phyloP scores from a whole-genome alignment of 129 eudicot species.

The Tanacetum coccineum region DNA sequence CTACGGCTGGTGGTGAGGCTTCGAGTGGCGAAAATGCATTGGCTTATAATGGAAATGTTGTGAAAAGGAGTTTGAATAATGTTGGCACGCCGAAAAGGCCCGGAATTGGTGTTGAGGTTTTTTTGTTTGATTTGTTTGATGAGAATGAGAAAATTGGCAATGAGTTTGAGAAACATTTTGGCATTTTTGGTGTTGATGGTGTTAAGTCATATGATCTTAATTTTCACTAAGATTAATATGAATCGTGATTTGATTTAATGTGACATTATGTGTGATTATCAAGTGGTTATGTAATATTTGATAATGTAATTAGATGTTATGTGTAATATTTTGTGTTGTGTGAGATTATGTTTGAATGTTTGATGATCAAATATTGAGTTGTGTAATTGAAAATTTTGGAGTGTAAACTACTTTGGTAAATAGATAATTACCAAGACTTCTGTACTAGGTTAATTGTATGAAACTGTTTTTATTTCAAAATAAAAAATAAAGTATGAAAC shows the following conservation, averaged over 20 bases:
- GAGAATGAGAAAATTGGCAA: constrained; percentile 66
- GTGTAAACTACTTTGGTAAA: too few species aligned
- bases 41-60: constrained; percentile 68
- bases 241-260: not conserved
- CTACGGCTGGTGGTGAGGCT: constrained; percentile 59
- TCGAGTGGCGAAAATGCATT: constrained; percentile 57
- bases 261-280: too few species aligned
- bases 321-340: not conserved
- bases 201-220: constrained; percentile 60
- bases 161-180: constrained; percentile 75
- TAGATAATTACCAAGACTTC: too few species aligned
- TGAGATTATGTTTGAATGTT: too few species aligned
- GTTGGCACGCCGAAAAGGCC: constrained; percentile 83
- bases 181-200: constrained; percentile 66
- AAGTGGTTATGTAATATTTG: not conserved
- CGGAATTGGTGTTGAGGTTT: constrained; percentile 65
- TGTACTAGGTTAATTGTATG: too few species aligned
- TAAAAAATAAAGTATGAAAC: too few species aligned
- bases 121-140: constrained; percentile 72
- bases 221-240: constrained; percentile 25
- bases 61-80: constrained; percentile 41
- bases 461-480: too few species aligned
- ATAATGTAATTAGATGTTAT: not conserved
- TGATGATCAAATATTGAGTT: too few species aligned
- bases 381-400: too few species aligned